Conservation (phyloP, 352 stramenopile genomes). For the Pythium dissimile region DNA sequence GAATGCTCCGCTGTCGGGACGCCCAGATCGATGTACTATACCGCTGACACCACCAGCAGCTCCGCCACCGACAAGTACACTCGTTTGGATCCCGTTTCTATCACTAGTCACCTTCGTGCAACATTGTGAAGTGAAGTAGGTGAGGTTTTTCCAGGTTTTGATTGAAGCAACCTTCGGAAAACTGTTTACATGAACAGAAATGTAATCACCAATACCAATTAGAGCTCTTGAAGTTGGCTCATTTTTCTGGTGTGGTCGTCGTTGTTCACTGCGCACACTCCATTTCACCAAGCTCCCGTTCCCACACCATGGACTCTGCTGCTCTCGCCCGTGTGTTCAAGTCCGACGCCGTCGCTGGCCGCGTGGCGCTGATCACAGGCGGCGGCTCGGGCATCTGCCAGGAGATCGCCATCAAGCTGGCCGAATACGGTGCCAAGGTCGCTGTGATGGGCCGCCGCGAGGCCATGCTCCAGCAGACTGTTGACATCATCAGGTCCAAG, state of each 20-base stretch:
- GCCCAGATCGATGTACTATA: not conserved
- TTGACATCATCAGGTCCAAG: conserved; percentile 42
- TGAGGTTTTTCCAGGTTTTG: not conserved
- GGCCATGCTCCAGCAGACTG: conserved; percentile 85
- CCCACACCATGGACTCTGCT: conserved; percentile 58
- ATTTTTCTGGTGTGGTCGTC: too few relatives aligned
- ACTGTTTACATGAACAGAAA: conserved; percentile 16
- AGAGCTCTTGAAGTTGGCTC: conserved; percentile 24
- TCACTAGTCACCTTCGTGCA: conserved; percentile 12
- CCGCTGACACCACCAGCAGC: not conserved
- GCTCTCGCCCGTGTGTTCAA: conserved; percentile 54
- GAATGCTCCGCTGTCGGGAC: not conserved
- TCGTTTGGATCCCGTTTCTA: not conserved
- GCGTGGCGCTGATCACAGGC: conserved; percentile 91
- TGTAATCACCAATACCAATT: not conserved
- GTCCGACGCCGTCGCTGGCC: conserved; percentile 42
- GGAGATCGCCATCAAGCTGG: conserved; percentile 90
- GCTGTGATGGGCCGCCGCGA: conserved; percentile 93
- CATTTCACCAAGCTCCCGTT: not conserved
- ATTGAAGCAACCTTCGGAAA: conserved; percentile 9
- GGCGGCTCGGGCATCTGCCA: conserved; percentile 94
- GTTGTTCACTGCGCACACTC: too few relatives aligned
- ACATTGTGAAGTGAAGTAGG: conserved; percentile 12
- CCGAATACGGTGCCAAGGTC: conserved; percentile 90
- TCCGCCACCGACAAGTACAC: too few relatives aligned